phyloP scores from a whole-genome alignment of 1,139 yeast genomes.

The Eremothecium cymbalariae region DNA sequence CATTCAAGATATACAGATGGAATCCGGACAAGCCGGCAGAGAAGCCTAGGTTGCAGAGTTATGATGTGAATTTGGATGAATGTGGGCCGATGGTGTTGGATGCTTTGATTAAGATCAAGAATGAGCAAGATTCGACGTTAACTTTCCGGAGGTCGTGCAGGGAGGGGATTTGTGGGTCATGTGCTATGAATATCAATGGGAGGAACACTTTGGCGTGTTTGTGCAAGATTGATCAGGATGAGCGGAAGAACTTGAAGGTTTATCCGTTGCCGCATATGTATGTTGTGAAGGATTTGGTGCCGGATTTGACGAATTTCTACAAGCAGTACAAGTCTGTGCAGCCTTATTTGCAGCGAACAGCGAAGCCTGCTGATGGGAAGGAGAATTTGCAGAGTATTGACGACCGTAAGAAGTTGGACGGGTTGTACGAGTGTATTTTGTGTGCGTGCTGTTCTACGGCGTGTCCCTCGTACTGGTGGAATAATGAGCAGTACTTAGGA shows the following conservation, averaged over 20 bases:
- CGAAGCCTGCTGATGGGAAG: constrained; percentile 78
- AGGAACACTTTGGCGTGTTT: constrained; percentile 93
- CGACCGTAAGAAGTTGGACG: constrained; percentile 95
- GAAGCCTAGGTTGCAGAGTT: constrained; percentile 80
- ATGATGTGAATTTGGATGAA: constrained; percentile 74
- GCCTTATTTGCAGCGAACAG: constrained; percentile 86
- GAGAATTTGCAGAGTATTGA: constrained; percentile 87
- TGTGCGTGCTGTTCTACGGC: constrained; percentile 99
- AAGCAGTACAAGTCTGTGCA: constrained; percentile 97
- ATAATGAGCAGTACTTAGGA: constrained; percentile 96
- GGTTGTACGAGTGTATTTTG: constrained; percentile 92
- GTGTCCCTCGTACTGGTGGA: constrained; percentile 99
- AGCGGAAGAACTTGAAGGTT: constrained; percentile 68
- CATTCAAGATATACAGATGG: constrained; percentile 95
- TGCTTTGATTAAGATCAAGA: constrained; percentile 87
- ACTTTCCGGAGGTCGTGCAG: constrained; percentile 98
- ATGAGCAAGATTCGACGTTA: constrained; percentile 91
- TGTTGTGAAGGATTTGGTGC: constrained; percentile 93
- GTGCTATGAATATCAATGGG: constrained; percentile 99
- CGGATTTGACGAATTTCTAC: constrained; percentile 95
- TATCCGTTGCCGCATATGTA: constrained; percentile 99
- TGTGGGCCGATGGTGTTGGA: constrained; percentile 99
- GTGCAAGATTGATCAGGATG: constrained; percentile 83
- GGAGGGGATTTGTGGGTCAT: constrained; percentile 99
- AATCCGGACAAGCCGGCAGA: constrained; percentile 93